phyloP scores from a whole-genome alignment of 2,329 filamentous ascomycete genomes.

The Ceratocystis variospora region DNA sequence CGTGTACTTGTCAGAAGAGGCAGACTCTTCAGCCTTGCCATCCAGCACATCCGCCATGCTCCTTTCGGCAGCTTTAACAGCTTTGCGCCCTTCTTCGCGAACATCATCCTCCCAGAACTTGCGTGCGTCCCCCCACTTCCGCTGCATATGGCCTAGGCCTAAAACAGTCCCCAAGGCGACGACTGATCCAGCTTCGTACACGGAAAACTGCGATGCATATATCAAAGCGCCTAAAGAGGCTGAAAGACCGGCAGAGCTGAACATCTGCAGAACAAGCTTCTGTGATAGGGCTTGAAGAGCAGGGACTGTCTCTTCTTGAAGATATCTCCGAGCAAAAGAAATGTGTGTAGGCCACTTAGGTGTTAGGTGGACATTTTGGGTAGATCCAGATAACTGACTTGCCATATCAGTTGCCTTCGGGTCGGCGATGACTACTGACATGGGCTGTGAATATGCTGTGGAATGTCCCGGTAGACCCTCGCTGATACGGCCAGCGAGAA shows the following conservation, averaged over 20 bases:
- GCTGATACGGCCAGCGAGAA: slow-evolving; percentile 61
- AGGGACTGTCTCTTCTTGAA: slow-evolving; percentile 53
- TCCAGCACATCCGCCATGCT: slow-evolving; percentile 37
- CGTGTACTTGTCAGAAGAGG: not conserved
- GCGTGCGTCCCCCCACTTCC: slow-evolving; percentile 47
- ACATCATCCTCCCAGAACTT: slow-evolving; percentile 52
- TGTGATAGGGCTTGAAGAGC: slow-evolving; percentile 60
- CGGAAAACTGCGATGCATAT: slow-evolving; percentile 42
- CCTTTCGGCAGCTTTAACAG: slow-evolving; percentile 42
- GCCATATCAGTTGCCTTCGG: not conserved
- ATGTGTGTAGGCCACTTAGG: slow-evolving; percentile 62
- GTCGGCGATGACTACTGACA: slow-evolving; percentile 20
- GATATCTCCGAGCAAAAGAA: slow-evolving; percentile 50
- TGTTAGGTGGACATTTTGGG: not conserved
- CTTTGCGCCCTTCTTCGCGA: slow-evolving; percentile 52
- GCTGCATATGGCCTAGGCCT: slow-evolving; percentile 46
- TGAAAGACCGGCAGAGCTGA: slow-evolving; percentile 55
- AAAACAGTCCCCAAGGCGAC: slow-evolving; percentile 47
- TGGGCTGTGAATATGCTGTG: slow-evolving; percentile 28
- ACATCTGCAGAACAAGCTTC: slow-evolving; percentile 58
- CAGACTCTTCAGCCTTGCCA: slow-evolving; percentile 21
- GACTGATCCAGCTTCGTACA: slow-evolving; percentile 50
- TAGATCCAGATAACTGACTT: not conserved
- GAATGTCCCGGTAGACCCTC: slow-evolving; percentile 29
- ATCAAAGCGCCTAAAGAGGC: slow-evolving; percentile 40